Evolutionary conservation across 2,329 filamentous ascomycete genomes (phyloP), one percentile per base, ranked within the genome.

Genomic region (Ophiostoma piceae): DNA sequence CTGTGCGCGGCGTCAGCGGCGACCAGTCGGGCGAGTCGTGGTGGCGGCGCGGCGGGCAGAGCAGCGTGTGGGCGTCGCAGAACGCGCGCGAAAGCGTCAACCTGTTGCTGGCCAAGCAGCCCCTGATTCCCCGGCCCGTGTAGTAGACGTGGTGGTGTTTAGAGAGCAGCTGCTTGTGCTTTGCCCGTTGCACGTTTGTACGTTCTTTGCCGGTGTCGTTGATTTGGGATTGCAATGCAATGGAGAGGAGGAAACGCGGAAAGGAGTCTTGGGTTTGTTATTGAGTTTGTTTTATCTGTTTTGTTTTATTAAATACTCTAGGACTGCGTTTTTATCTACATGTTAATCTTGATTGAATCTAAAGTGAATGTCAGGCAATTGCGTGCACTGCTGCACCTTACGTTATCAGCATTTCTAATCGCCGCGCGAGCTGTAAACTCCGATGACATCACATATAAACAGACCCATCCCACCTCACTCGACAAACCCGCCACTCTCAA

Each of bases 61-160:
- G 82, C 66, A 85, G 85, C 72, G 78, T 87, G 39, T 88, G 86
- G 86, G 78, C 79, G 19, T 86, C 85, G 66, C 79, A 84, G 71
- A 87, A 86, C 73, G 86, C 86, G 47, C 80, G 84, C 71, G 87
- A 90, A 80, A 88, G 86, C 73, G 86, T 89, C 43, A 88, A 85
- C 74, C 82, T 88, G 67, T 77, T 89, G 76, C 79, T 89, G 68
- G 82, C 84, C 2, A 85, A 84, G 76, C 84, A 84, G 73, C 82
- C 79, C 22, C 70, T 73, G 70, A 73, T 73, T 39, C 73, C 73
- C 35, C 72, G 73, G 67, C 60, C 69, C 14, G 57, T 67, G 32
- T 71, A 60, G 19, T 41, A 41, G 39, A 41, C 39, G 12, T 14
- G 39, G 39, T 8, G 35, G 2, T 1, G 3, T 41, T 41, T 41